A percentile compares a stretch with the other conserved stretches of the same genome.
phyloP scores from a whole-genome alignment of 2,329 filamentous ascomycete species.

The Beauveria rudraprayagi region DNA sequence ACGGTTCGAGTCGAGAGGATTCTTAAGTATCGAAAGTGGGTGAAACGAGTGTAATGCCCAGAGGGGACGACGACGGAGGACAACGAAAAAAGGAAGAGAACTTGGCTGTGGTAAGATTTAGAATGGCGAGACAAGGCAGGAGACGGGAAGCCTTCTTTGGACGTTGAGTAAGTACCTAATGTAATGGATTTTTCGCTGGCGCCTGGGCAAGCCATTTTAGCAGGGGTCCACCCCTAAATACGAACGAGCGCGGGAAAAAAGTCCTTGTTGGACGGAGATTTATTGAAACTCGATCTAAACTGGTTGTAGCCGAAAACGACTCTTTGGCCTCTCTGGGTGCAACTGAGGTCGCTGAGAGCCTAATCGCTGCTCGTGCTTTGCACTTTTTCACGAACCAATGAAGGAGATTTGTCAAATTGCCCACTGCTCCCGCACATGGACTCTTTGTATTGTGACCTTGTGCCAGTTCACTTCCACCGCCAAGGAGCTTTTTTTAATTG shows the following conservation, averaged over 20 bases:
- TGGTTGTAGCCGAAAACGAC: no score
- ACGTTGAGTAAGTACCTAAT: neutral
- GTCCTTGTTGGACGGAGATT: neutral
- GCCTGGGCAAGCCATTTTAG: neutral
- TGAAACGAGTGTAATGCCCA: slow-evolving; percentile 3
- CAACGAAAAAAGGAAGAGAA: neutral
- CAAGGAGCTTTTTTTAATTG: neutral
- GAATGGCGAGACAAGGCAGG: neutral
- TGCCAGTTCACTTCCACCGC: neutral
- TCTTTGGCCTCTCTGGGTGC: no score
- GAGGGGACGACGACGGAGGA: neutral
- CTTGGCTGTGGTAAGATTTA: neutral
- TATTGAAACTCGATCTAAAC: neutral
- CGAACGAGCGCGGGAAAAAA: slow-evolving; percentile 15
- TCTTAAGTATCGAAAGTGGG: neutral
- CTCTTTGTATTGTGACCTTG: no score
- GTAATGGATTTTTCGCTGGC: neutral
- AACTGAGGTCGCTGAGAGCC: no score
- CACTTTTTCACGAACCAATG: no score
- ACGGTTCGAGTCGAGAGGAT: neutral
- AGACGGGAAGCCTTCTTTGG: neutral
- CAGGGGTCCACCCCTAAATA: slow-evolving; percentile 11
- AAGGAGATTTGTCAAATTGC: no score
- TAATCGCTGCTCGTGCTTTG: no score
- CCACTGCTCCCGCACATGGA: no score